phyloP scores from a whole-genome alignment of 129 eudicot genomes.

The Flaveria linearis region DNA sequence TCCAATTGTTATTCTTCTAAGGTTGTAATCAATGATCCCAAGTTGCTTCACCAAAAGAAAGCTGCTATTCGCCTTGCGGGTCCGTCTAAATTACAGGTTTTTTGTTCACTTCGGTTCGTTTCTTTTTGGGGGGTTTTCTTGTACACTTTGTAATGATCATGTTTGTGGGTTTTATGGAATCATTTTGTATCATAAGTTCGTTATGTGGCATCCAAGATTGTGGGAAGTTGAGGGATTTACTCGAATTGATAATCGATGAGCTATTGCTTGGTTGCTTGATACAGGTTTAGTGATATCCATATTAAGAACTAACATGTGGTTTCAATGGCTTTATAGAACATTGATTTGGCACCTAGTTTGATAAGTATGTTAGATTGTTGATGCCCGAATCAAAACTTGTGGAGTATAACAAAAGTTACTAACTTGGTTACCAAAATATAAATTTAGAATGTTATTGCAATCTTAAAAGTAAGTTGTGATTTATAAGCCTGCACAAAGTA shows the following conservation, averaged over 20 bases:
- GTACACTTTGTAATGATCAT: neutral
- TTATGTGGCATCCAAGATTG: neutral
- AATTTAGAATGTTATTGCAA: too few species aligned
- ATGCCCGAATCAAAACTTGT: too few species aligned
- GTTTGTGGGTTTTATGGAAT: constrained; percentile 1
- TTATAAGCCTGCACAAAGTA: neutral
- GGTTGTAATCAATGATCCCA: constrained; percentile 56
- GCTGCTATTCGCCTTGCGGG: constrained; percentile 64
- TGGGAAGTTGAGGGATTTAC: neutral
- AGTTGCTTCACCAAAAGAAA: constrained; percentile 54
- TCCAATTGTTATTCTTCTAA: constrained; percentile 28
- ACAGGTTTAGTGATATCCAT: too few species aligned
- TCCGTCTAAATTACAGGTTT: constrained; percentile 82
- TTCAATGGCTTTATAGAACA: too few species aligned
- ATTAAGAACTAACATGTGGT: too few species aligned
- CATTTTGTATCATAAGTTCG: neutral
- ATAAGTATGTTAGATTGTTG: too few species aligned
- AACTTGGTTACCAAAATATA: too few species aligned
- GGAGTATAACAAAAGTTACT: too few species aligned
- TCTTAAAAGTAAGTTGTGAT: neutral
- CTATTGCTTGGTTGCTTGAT: too few species aligned
- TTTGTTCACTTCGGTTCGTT: too few species aligned
- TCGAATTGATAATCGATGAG: neutral
- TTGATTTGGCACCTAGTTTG: too few species aligned
- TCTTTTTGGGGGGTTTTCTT: neutral